These are phyloP conservation scores for Nothophytophthora sp. DNA, from an alignment of 352 stramenopile genomes.

Conservation along the genomic window DNA sequence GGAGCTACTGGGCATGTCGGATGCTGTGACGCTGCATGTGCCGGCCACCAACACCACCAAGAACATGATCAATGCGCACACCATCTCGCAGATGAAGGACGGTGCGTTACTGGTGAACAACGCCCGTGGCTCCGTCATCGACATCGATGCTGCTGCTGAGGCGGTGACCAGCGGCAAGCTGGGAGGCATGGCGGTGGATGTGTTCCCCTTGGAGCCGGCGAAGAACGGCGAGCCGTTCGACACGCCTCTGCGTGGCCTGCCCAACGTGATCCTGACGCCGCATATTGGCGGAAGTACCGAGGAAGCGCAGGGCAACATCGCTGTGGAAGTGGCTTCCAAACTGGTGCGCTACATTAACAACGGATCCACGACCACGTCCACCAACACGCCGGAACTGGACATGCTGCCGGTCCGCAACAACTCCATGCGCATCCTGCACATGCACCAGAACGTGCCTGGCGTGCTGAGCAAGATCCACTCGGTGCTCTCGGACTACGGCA, in stretches of 20 bases:
- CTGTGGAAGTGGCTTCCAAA: constrained; percentile 79
- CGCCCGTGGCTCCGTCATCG: constrained; percentile 93
- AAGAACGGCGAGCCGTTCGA: constrained; percentile 87
- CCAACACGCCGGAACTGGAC: constrained; percentile 82
- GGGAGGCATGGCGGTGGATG: constrained; percentile 82
- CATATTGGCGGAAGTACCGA: constrained; percentile 96
- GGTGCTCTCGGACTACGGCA: constrained; percentile 79
- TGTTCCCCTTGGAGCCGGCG: constrained; percentile 89
- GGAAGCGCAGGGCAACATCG: constrained; percentile 94
- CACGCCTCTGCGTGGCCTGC: constrained; percentile 87
- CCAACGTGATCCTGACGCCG: constrained; percentile 94
- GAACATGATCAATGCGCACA: constrained; percentile 92
- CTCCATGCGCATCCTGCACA: constrained; percentile 86
- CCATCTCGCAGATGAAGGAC: constrained; percentile 91
- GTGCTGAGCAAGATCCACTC: constrained; percentile 88
- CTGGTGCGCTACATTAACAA: constrained; percentile 85
- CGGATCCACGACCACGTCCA: constrained; percentile 75
- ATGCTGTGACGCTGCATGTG: constrained; percentile 96
- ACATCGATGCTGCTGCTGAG: constrained; percentile 91
- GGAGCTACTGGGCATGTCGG: constrained; percentile 80
- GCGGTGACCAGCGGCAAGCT: constrained; percentile 89
- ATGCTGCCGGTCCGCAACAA: constrained; percentile 72
- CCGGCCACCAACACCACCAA: constrained; percentile 93
- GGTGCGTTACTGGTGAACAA: constrained; percentile 95
- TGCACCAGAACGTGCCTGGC: constrained; percentile 86